These are phyloP conservation scores for Mycena albidolilacea DNA, from an alignment of 768 basidiomycete genomes.

Conservation along the genomic window DNA sequence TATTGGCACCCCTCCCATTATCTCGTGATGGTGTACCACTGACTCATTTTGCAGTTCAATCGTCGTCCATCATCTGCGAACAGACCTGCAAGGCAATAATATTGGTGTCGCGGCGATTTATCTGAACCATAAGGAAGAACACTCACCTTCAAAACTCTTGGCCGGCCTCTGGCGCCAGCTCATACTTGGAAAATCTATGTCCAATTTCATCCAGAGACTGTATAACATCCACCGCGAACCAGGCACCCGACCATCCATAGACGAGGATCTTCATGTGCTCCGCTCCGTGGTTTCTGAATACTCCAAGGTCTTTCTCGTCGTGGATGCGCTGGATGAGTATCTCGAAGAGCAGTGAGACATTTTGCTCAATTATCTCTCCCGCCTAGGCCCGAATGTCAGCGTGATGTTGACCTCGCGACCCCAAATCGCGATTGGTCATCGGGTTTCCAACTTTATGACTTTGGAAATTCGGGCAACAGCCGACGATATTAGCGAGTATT, in stretches of 20 bases:
- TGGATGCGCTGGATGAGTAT: constrained; percentile 27
- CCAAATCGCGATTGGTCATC: not conserved
- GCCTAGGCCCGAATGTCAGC: not conserved
- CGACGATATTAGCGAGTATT: not conserved
- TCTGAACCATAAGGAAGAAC: constrained; percentile 4
- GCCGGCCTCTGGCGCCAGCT: constrained; percentile 12
- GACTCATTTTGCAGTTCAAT: not conserved
- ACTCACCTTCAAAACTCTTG: not conserved
- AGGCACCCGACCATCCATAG: not conserved
- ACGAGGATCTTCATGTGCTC: constrained; percentile 1
- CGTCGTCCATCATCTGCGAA: constrained; percentile 11
- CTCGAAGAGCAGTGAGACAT: not conserved
- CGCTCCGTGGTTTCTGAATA: not conserved
- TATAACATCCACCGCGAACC: constrained; percentile 1
- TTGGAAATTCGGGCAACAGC: constrained; percentile 18
- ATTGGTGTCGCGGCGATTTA: constrained; percentile 6
- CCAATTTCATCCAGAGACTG: not conserved
- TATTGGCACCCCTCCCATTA: no score
- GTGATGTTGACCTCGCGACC: constrained; percentile 21
- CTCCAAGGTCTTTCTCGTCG: constrained; percentile 8
- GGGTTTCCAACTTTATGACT: not conserved
- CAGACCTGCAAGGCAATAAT: not conserved
- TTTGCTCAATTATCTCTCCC: not conserved
- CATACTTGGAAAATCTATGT: not conserved
- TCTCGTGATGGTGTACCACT: no score